Base-by-base conservation (phyloP, 257 asterid species). In the Solanum boliviense region DNA sequence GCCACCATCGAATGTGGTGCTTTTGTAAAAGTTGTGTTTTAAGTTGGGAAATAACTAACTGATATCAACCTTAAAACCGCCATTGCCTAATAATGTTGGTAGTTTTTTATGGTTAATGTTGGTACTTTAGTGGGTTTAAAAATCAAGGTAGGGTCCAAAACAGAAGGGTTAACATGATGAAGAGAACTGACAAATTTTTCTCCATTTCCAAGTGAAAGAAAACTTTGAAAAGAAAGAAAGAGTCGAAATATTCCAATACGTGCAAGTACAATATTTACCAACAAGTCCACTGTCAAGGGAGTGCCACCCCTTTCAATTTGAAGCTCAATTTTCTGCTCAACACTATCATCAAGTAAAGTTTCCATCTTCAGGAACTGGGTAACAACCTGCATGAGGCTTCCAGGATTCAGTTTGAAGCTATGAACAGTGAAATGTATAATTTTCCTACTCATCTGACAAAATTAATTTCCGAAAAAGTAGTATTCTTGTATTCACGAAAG, bases 251-350 rank as follows among this genome's bases (percentile, higher is more conserved):
- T 13, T 79, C 34, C 44, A 52, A 29, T 34, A 46, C 27, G 20
- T 81, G 68, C 71, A 46, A 81, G 34, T 73, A 34, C 44, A 82
- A 87, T 88, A 90, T 94, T 90, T 84, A 96, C 99, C 94, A 85
- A 89, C 92, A 97, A 90, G 85, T 91, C 92, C 89, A 97, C 92
- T 60, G 95, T 92, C 93, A 96, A 88, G 38, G 98, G 91, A 90
- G 91, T 93, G 90, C 99, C 99, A 71, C 99, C 99, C 92, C 99
- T 93, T 94, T 97, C 99, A 91, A 97, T 94, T 91, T 93, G 98
- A 84, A 97, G 98, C 91, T 97, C 98, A 88, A 96, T 89, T 68
- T 93, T 90, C 81, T 91, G 88, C 90, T 92, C 85, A 87, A 95
- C 99, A 84, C 95, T 91, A 85, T 97, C 98, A 91, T 97, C 99